These are phyloP conservation scores for Fusarium longipes DNA, from an alignment of 2,329 filamentous ascomycete species.

Conservation along the genomic window DNA sequence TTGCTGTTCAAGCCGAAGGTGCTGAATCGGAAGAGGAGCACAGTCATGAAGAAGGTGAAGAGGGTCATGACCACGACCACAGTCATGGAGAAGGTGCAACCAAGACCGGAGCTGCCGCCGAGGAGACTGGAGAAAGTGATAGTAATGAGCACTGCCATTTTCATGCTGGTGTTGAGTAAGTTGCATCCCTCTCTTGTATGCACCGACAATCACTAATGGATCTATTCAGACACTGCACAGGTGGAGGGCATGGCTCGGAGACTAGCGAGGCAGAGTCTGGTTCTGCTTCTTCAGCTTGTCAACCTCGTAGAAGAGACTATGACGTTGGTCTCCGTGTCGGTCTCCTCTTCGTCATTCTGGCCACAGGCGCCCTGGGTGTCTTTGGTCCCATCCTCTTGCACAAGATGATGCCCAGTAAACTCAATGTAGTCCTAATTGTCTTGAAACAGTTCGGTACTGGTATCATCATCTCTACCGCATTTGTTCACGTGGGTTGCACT, in stretches of 20 bases:
- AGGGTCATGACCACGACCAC: conserved; percentile 32
- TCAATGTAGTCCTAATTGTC: conserved; percentile 65
- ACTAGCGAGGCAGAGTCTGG: conserved; percentile 23
- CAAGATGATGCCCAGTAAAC: conserved; percentile 64
- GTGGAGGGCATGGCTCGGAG: conserved; percentile 55
- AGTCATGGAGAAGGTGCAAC: conserved; percentile 13
- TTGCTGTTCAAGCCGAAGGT: conserved; percentile 61
- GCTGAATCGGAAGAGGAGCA: conserved; percentile 40
- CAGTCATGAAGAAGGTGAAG: conserved; percentile 31
- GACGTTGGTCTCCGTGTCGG: conserved; percentile 76
- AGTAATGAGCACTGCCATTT: conserved; percentile 71
- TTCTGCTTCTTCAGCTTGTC: conserved; percentile 58
- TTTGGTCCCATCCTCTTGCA: conserved; percentile 74
- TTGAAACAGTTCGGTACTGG: conserved; percentile 81
- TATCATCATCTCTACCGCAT: conserved; percentile 77
- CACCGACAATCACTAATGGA: conserved; percentile 4
- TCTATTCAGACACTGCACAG: conserved; percentile 65
- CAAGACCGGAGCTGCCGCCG: background rate
- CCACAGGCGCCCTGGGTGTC: conserved; percentile 75
- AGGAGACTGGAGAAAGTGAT: conserved; percentile 14
- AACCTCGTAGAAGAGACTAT: conserved; percentile 64
- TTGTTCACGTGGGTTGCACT: conserved; percentile 68
- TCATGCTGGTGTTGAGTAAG: conserved; percentile 79
- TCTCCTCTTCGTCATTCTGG: conserved; percentile 77
- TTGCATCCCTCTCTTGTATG: background rate